Conservation (phyloP, 1,139 yeast genomes). For the Suhomyces ambrosiae region DNA sequence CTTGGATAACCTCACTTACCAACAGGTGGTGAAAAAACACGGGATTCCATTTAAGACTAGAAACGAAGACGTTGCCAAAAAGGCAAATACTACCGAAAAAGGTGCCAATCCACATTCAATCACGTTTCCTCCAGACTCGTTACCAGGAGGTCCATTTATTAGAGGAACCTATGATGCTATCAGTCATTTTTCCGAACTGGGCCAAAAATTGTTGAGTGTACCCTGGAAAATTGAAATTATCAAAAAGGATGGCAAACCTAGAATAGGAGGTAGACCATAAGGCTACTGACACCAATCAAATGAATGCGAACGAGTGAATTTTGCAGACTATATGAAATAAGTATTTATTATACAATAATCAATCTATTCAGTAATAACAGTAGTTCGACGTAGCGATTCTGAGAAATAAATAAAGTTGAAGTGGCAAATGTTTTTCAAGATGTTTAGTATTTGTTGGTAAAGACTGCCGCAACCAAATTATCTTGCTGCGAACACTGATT, state of each 20-base stretch:
- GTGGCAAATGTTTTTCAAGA: too few relatives aligned
- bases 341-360: too few relatives aligned
- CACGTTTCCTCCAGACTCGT: constrained; percentile 32
- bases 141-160: constrained; percentile 39
- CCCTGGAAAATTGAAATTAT: constrained; percentile 33
- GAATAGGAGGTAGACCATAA: constrained; percentile 9
- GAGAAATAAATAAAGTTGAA: too few relatives aligned
- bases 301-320: not conserved
- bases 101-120: constrained; percentile 21
- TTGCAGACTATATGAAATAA: too few relatives aligned
- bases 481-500: too few relatives aligned
- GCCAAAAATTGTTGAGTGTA: constrained; percentile 26
- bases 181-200: constrained; percentile 32
- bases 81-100: constrained; percentile 22
- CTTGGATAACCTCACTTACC: constrained; percentile 30
- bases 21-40: constrained; percentile 36
- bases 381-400: too few relatives aligned
- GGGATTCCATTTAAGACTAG: constrained; percentile 34
- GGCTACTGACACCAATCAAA: too few relatives aligned
- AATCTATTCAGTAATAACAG: too few relatives aligned
- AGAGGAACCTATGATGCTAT: constrained; percentile 37
- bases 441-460: too few relatives aligned
- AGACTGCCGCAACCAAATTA: too few relatives aligned
- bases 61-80: constrained; percentile 24
- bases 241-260: constrained; percentile 28